Conservation (phyloP, 1,284 basidiomycete genomes). For the Cryptococcus depauperatus region DNA sequence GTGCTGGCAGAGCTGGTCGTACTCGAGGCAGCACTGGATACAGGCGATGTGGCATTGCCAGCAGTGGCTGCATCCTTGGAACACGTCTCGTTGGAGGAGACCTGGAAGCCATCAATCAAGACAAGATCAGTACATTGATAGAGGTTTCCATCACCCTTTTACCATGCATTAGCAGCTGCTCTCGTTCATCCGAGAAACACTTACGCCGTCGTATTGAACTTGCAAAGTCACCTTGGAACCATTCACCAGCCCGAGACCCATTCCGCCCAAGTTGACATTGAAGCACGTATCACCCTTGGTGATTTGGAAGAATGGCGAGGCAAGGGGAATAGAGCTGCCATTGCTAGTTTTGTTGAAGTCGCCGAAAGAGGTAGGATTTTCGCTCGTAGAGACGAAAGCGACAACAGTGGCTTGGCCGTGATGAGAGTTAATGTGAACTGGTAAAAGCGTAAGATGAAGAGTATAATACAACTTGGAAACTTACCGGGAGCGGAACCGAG, state of each 20-base stretch:
- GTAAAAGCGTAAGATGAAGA: conserved; percentile 11
- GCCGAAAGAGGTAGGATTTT: conserved; percentile 53
- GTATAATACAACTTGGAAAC: neutral
- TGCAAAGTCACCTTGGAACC: conserved; percentile 36
- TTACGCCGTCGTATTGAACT: conserved; percentile 32
- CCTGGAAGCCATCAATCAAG: conserved; percentile 51
- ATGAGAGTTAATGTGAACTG: conserved; percentile 31
- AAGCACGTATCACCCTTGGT: conserved; percentile 55
- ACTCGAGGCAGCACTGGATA: conserved; percentile 2
- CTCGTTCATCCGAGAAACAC: conserved; percentile 23
- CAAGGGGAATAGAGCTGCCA: conserved; percentile 29
- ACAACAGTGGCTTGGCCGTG: conserved; percentile 47
- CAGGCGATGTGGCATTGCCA: conserved; percentile 5
- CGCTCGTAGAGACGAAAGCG: conserved; percentile 50
- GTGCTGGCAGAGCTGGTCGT: conserved; percentile 3
- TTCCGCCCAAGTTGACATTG: conserved; percentile 51
- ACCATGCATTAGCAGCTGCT: too few relatives aligned
- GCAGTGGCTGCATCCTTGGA: conserved; percentile 8
- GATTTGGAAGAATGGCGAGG: conserved; percentile 52
- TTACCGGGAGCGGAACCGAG: conserved; percentile 53
- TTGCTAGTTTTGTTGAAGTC: conserved; percentile 53
- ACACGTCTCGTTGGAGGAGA: conserved; percentile 49
- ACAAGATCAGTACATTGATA: conserved; percentile 71
- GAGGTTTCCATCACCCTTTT: conserved; percentile 57
- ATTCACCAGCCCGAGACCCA: conserved; percentile 50